Evolutionary conservation across 768 basidiomycete genomes (phyloP).

Genomic region (Pilatotrama ljubarskyi): DNA sequence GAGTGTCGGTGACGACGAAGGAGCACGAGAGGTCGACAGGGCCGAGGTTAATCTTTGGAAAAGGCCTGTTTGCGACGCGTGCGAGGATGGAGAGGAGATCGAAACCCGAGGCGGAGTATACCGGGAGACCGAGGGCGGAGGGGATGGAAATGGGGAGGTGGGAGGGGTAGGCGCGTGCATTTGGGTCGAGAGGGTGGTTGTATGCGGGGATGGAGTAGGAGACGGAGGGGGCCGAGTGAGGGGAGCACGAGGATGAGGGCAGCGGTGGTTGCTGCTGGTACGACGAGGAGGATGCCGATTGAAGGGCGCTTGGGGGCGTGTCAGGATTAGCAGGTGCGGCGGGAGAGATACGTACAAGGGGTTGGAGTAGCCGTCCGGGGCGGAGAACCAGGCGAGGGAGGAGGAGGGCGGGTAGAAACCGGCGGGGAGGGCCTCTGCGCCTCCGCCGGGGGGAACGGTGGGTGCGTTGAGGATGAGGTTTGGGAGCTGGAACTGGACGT

Average conservation of each 20-base stretch:
- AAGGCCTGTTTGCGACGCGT: conserved; percentile 70
- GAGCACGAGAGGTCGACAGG: conserved; percentile 91
- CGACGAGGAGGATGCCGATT: background rate
- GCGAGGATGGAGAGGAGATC: conserved; percentile 83
- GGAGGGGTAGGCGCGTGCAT: background rate
- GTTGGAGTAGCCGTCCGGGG: conserved; percentile 23
- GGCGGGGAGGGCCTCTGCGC: conserved; percentile 69
- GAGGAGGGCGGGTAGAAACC: conserved; percentile 32
- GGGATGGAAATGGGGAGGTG: conserved; percentile 25
- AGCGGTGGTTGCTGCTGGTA: background rate
- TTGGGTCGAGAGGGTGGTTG: background rate
- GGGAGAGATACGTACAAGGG: conserved; percentile 17
- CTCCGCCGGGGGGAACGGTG: conserved; percentile 67
- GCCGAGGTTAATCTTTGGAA: conserved; percentile 77
- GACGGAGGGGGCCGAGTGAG: background rate
- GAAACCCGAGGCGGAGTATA: conserved; percentile 92
- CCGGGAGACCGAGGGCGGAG: conserved; percentile 42
- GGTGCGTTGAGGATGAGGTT: conserved; percentile 64
- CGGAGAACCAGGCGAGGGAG: conserved; percentile 49
- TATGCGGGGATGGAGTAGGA: background rate
- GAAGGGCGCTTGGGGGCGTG: conserved; percentile 1
- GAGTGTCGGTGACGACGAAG: conserved; percentile 89
- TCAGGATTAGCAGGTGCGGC: background rate
- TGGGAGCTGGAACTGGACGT: conserved; percentile 61
- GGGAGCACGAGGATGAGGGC: conserved; percentile 6